phyloP scores from a whole-genome alignment of 2,329 filamentous ascomycete genomes.

The Fusarium austroafricanum region DNA sequence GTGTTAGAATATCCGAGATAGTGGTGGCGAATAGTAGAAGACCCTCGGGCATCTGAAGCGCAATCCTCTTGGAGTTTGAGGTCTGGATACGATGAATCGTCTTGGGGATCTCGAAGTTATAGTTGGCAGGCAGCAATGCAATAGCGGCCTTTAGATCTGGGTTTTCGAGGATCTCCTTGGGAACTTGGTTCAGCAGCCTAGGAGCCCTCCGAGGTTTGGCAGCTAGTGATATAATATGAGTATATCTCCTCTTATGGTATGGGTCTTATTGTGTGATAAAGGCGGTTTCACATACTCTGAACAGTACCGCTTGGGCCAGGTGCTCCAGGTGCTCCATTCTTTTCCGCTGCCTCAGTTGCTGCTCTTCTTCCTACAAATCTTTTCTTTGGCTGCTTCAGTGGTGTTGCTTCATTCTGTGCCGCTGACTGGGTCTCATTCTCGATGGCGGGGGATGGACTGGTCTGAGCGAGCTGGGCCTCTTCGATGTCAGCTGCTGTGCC shows the following conservation, averaged over 20 bases:
- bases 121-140: constrained; percentile 89
- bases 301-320: constrained; percentile 50
- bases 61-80: constrained; percentile 82
- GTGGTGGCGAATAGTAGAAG: constrained; percentile 96
- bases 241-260: constrained; percentile 9
- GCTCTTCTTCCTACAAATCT: constrained; percentile 88
- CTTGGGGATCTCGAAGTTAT: constrained; percentile 98
- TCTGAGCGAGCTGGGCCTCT: constrained; percentile 55
- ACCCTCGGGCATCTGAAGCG: constrained; percentile 97
- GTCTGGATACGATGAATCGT: constrained; percentile 94
- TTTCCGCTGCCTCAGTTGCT: constrained; percentile 70
- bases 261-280: background rate
- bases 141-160: constrained; percentile 88
- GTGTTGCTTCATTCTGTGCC: constrained; percentile 55
- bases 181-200: constrained; percentile 90
- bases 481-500: constrained; percentile 76
- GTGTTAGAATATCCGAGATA: constrained; percentile 93
- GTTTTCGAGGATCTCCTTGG: constrained; percentile 86
- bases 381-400: constrained; percentile 82
- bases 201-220: constrained; percentile 77
- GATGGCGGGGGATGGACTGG: constrained; percentile 33
- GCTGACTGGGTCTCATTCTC: constrained; percentile 33
- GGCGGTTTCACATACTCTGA: constrained; percentile 61
- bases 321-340: constrained; percentile 50
- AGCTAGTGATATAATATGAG: constrained; percentile 69